Evolutionary conservation across 2,329 filamentous ascomycete species (phyloP).

Genomic region (Hypoxylon sp.): DNA sequence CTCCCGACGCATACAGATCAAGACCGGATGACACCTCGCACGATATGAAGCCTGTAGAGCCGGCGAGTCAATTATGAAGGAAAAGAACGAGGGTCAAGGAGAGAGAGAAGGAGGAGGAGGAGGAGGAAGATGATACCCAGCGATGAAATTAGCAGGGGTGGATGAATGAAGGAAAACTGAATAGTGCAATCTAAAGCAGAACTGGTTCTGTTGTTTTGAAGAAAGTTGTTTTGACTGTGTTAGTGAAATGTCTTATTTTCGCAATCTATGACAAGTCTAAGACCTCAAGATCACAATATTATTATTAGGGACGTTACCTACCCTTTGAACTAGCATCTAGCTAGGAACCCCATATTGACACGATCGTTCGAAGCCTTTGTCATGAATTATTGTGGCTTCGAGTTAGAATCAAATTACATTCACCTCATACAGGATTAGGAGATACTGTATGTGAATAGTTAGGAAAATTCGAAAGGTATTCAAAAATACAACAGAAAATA

Average conservation of each 20-base stretch:
- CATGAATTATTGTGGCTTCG: not conserved
- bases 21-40: slow-evolving; percentile 32
- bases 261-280: not conserved
- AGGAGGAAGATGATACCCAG: slow-evolving; percentile 28
- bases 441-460: not conserved
- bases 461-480: not conserved
- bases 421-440: not conserved
- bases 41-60: slow-evolving; percentile 45
- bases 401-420: not conserved
- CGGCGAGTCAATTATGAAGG: slow-evolving; percentile 35
- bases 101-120: not conserved
- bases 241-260: not conserved
- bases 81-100: not conserved
- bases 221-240: not conserved
- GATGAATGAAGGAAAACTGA: slow-evolving; percentile 8
- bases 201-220: slow-evolving; percentile 22
- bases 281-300: not conserved
- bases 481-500: not conserved
- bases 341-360: not conserved
- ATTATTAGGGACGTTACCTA: not conserved
- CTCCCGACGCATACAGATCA: slow-evolving; percentile 34
- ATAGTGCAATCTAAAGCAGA: slow-evolving; percentile 15
- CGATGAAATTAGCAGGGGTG: not conserved
- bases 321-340: not conserved
- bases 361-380: not conserved